Evolutionary conservation across 2,329 filamentous ascomycete species (phyloP), one percentile per base, ranked within the genome.

Genomic region (Aspergillus piperis): DNA sequence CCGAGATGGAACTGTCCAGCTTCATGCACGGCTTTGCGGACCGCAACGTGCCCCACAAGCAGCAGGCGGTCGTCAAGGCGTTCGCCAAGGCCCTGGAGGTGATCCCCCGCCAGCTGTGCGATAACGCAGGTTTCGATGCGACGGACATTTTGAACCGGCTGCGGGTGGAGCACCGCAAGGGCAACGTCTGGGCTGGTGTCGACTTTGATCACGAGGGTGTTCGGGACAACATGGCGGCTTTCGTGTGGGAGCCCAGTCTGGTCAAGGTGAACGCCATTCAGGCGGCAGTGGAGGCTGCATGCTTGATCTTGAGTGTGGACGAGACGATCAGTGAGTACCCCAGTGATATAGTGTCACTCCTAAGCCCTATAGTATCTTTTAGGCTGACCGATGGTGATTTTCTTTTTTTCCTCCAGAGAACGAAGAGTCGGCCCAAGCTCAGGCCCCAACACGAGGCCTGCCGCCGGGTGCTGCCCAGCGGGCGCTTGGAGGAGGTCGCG

Each of bases 221-320:
- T 64, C 84, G 91, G 60, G 90, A 99, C 81, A 98, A 98, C 84
- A 89, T 98, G 85, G 90, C 91, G 75, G 88, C 86, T 59, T 99
- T 98, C 76, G 95, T 99, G 44, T 99, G 95, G 95, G 95, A 99
- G 81, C 95, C 95, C 5, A 90, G 91, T 51, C 82, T 98, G 65
- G 91, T 99, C 74, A 99, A 99, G 87, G 84, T 96, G 77, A 99
- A 99, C 78, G 95, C 95, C 68, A 90, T 99, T 66, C 92, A 96
- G 81, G 94, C 95, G 19, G 95, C 95, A 54, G 93, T 93, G 32
- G 95, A 99, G 81, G 95, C 95, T 21, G 90, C 90, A 68, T 99
- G 95, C 81, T 81, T 99, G 81, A 98, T 99, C 68, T 81, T 99
- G 71, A 90, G 92, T 70, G 95, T 99, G 59, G 95, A 99, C 74